Conservation (phyloP, 768 basidiomycete genomes). For the Boletus rubropictus region DNA sequence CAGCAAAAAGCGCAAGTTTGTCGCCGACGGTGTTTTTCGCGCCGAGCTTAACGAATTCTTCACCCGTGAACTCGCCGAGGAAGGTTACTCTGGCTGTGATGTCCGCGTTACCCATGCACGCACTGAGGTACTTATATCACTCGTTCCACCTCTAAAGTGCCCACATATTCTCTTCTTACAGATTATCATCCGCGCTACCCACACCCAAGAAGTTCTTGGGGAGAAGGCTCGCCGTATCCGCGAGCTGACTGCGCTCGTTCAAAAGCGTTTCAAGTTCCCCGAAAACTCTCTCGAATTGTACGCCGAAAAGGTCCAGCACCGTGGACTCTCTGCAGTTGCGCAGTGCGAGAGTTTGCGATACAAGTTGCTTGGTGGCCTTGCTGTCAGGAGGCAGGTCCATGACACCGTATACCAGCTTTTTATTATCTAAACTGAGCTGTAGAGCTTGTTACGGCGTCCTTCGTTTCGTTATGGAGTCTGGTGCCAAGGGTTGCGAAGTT, state of each 20-base stretch:
- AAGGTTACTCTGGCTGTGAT: slow-evolving; percentile 99
- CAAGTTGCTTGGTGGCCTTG: slow-evolving; percentile 99
- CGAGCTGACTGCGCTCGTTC: slow-evolving; percentile 95
- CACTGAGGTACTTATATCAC: slow-evolving; percentile 64
- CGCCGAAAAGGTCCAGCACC: slow-evolving; percentile 98
- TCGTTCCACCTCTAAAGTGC: neutral
- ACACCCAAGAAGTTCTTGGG: slow-evolving; percentile 97
- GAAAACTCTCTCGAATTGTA: slow-evolving; percentile 98
- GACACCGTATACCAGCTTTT: neutral
- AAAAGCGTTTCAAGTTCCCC: slow-evolving; percentile 99
- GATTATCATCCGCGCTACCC: slow-evolving; percentile 99
- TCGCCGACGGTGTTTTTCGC: slow-evolving; percentile 98
- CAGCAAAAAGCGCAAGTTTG: slow-evolving; percentile 98
- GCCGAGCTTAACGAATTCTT: slow-evolving; percentile 99
- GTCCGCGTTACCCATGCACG: slow-evolving; percentile 99
- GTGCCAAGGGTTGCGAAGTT: slow-evolving; percentile 99
- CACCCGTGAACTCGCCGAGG: slow-evolving; percentile 94
- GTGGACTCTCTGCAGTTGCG: slow-evolving; percentile 96
- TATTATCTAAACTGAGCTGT: slow-evolving; percentile 1
- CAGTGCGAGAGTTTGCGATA: slow-evolving; percentile 98
- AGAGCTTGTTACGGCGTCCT: slow-evolving; percentile 99
- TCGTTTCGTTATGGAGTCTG: slow-evolving; percentile 99
- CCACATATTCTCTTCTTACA: slow-evolving; percentile 27
- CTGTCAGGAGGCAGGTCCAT: slow-evolving; percentile 81
- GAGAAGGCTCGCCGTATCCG: slow-evolving; percentile 99